These are phyloP conservation scores for Extremus antarcticus DNA, from an alignment of 495 filamentous ascomycete genomes.

Conservation along the genomic window DNA sequence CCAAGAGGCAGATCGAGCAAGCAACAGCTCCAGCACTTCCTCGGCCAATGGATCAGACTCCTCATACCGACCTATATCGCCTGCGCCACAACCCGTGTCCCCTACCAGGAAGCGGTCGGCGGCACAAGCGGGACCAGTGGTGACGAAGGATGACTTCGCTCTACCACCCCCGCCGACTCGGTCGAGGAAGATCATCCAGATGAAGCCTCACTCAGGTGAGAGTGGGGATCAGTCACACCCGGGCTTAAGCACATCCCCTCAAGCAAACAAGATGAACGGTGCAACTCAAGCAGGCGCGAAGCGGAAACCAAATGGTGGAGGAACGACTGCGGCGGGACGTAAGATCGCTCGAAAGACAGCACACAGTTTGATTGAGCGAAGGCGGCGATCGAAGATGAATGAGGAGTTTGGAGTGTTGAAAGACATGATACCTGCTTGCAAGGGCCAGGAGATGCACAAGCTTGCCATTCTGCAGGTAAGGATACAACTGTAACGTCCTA, in stretches of 20 bases:
- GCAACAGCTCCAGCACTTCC: constrained; percentile 34
- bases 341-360: constrained; percentile 96
- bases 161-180: constrained; percentile 87
- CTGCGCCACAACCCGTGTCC: constrained; percentile 44
- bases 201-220: constrained; percentile 59
- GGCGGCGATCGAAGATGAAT: constrained; percentile 94
- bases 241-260: constrained; percentile 10
- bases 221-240: constrained; percentile 4
- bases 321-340: constrained; percentile 68
- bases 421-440: constrained; percentile 89
- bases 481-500: not conserved
- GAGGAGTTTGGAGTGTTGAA: constrained; percentile 93
- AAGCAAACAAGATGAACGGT: constrained; percentile 12
- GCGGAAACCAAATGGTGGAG: constrained; percentile 57
- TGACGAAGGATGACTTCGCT: constrained; percentile 49
- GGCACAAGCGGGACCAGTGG: constrained; percentile 21
- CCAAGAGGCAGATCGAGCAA: constrained; percentile 19
- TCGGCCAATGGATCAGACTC: constrained; percentile 33
- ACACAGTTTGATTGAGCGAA: constrained; percentile 85
- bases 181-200: constrained; percentile 93
- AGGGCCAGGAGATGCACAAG: constrained; percentile 94
- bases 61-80: constrained; percentile 44
- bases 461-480: constrained; percentile 85
- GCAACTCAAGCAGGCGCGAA: constrained; percentile 35
- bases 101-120: constrained; percentile 49